These are phyloP conservation scores for Blumeria graminis DNA, from an alignment of 2,329 filamentous ascomycete species.

Conservation along the genomic window DNA sequence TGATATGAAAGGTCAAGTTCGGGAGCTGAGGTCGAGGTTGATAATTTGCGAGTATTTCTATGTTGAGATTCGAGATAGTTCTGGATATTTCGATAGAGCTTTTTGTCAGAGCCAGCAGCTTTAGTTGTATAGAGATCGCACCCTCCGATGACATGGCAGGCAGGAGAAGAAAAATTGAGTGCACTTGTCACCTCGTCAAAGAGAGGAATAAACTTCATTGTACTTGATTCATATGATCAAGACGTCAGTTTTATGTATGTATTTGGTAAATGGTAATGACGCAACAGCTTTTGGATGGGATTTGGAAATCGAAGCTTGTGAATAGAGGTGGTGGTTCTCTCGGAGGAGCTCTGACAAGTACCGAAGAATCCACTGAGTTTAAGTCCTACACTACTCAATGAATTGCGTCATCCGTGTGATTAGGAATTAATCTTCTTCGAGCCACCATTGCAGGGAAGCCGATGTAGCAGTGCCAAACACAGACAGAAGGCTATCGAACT, in stretches of 20 bases:
- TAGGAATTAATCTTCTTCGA: no score
- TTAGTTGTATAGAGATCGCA: constrained; percentile 97
- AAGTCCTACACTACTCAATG: no score
- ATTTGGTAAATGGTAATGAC: background rate
- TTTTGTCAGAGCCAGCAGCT: constrained; percentile 84
- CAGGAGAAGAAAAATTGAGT: constrained; percentile 84
- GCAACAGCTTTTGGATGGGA: no score
- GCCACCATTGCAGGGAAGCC: no score
- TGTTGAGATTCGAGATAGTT: constrained; percentile 77
- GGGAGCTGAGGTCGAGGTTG: constrained; percentile 68
- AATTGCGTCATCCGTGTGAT: no score
- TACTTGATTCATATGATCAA: constrained; percentile 3
- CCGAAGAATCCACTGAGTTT: no score
- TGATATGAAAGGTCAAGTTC: constrained; percentile 33
- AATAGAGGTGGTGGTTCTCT: no score
- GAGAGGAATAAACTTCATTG: constrained; percentile 62
- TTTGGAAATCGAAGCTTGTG: no score
- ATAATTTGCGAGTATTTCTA: constrained; percentile 64
- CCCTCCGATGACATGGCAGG: constrained; percentile 75
- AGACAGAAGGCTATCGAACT: no score
- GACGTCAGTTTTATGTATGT: background rate
- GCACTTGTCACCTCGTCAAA: constrained; percentile 82
- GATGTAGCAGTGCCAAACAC: no score
- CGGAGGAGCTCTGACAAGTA: no score
- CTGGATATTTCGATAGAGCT: constrained; percentile 89